Evolutionary conservation across 495 filamentous ascomycete genomes (phyloP), one percentile per base, ranked within the genome.

Genomic region (Astrothelium subdiscretum): DNA sequence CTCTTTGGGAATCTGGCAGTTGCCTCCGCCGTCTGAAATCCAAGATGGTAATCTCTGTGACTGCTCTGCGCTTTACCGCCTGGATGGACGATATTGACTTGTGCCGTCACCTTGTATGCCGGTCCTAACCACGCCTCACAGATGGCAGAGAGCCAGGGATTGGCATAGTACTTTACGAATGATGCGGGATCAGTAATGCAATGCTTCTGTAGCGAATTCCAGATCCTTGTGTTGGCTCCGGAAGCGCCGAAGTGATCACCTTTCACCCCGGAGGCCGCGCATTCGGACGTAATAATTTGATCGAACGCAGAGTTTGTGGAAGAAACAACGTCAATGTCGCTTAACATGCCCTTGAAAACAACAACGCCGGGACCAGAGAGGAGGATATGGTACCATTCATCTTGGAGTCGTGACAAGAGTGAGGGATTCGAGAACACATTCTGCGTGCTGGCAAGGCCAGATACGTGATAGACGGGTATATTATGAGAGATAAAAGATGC

Each of bases 11-110:
- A 81, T 18, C 62, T 60, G 52, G 65, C 71, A 68, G 66, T 66
- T 57, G 54, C 72, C 63, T 59, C 69, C 54, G 38, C 73, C 35
- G 65, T 77, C 66, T 80, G 75, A 71, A 84, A 82, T 0, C 81
- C 80, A 20, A 84, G 76, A 65, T 84, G 81, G 68, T 82, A 83
- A 66, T 84, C 81, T 31, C 81, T 74, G 66, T 84, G 81, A n/a
- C 67, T 58, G 29, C 74, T 71, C 63, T 84, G 80, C 2, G 81
- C 74, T 8, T 72, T 70, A 3, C 78, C 77, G 57, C 80, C 78
- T 0, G 81, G 79, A 38, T 78, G 73, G 5, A 84, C 80, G 62
- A 80, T 70, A 66, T 84, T 84, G n/a, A 82, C 75, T 62, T 84
- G 81, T 0, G 78, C 77, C 0, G 80, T 83, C 29, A 84, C 63